These are phyloP conservation scores for Agrocybe chaxingu DNA, from an alignment of 768 basidiomycete genomes.

Conservation along the genomic window DNA sequence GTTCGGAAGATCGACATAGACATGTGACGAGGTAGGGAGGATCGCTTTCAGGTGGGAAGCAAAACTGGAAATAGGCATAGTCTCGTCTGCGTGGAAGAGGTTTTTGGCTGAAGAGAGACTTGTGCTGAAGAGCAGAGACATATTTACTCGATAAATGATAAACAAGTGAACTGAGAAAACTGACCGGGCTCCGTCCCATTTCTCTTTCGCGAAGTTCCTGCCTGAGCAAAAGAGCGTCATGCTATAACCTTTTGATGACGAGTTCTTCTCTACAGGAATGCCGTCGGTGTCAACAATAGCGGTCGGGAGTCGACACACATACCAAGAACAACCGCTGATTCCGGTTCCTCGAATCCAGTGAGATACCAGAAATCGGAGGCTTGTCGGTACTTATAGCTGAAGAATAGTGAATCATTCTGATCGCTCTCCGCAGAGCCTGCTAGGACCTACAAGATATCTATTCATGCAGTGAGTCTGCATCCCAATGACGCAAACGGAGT, in stretches of 20 bases:
- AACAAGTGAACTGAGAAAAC: background rate
- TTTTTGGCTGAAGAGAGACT: slow-evolving; percentile 58
- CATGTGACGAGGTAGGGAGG: slow-evolving; percentile 42
- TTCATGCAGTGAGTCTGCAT: slow-evolving; percentile 9
- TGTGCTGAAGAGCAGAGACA: slow-evolving; percentile 41
- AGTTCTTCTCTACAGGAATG: slow-evolving; percentile 56
- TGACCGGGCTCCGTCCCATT: slow-evolving; percentile 88
- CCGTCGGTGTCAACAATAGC: slow-evolving; percentile 4
- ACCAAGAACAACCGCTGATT: slow-evolving; percentile 86
- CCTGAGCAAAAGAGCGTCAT: slow-evolving; percentile 85
- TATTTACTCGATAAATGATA: background rate
- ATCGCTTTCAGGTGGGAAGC: slow-evolving; percentile 56
- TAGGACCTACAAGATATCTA: slow-evolving; percentile 72
- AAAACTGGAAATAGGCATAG: slow-evolving; percentile 53
- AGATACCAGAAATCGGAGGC: slow-evolving; percentile 93
- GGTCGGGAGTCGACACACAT: slow-evolving; percentile 9
- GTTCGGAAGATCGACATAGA: slow-evolving; percentile 50
- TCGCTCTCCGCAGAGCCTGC: background rate
- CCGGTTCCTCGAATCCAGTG: slow-evolving; percentile 93
- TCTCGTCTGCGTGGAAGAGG: slow-evolving; percentile 80
- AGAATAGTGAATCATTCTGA: slow-evolving; percentile 1
- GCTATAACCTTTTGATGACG: slow-evolving; percentile 70
- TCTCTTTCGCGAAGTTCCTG: slow-evolving; percentile 71
- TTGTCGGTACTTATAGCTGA: slow-evolving; percentile 93
- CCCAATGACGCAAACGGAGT: background rate